These are phyloP conservation scores for Populus simonii DNA, from an alignment of 345 rosid species.

Conservation along the genomic window DNA sequence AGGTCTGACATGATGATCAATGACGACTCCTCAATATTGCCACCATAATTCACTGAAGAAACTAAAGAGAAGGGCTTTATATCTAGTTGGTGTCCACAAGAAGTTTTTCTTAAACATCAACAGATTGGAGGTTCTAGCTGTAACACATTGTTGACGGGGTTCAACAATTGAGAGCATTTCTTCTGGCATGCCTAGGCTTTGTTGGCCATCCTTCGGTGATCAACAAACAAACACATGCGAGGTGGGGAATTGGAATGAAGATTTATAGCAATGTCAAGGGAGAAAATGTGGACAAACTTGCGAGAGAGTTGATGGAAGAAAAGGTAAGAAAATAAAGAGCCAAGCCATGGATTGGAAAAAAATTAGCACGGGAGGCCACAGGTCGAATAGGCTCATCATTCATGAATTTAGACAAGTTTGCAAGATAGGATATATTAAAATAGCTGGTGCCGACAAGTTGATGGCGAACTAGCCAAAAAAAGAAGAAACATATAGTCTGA, in stretches of 20 bases:
- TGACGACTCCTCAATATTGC: neutral
- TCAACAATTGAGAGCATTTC: slow-evolving; percentile 1
- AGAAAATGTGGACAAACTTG: neutral
- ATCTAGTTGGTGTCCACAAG: neutral
- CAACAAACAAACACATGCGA: slow-evolving; percentile 13
- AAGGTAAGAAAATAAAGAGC: neutral
- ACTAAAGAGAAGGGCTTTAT: neutral
- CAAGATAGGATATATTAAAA: too few relatives aligned
- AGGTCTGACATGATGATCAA: neutral
- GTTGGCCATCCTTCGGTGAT: slow-evolving; percentile 17
- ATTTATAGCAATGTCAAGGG: neutral
- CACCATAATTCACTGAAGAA: neutral
- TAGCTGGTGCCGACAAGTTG: too few relatives aligned
- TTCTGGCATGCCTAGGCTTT: neutral
- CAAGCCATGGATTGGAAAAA: neutral
- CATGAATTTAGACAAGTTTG: slow-evolving; percentile 1
- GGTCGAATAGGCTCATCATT: neutral
- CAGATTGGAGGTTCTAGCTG: neutral
- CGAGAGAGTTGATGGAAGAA: neutral
- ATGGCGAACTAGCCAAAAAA: too few relatives aligned
- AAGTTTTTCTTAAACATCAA: neutral
- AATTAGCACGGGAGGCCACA: neutral
- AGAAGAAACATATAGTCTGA: too few relatives aligned
- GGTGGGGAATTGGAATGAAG: slow-evolving; percentile 22
- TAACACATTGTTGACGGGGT: neutral